Conservation (phyloP, 352 stramenopile species). For the Lagenidium giganteum region DNA sequence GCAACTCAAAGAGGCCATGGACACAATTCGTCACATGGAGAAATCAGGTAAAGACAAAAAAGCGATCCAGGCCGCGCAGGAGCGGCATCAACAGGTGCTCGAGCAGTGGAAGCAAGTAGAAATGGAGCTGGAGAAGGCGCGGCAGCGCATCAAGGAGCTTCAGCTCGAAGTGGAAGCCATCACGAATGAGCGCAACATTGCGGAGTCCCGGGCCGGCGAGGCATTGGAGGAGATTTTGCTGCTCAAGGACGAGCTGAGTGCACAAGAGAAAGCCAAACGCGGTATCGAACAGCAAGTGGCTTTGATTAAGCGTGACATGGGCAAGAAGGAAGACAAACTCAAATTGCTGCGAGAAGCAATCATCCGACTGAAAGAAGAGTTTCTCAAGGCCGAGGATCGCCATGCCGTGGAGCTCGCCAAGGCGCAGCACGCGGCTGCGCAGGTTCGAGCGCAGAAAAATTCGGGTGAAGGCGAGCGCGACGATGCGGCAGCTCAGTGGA, state of each 20-base stretch:
- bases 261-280: constrained; percentile 29
- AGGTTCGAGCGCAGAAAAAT: constrained; percentile 23
- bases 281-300: constrained; percentile 42
- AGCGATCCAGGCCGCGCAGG: constrained; percentile 51
- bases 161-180: constrained; percentile 48
- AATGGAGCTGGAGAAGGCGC: constrained; percentile 37
- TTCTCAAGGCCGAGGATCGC: constrained; percentile 78
- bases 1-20: constrained; percentile 64
- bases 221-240: constrained; percentile 79
- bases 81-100: constrained; percentile 57
- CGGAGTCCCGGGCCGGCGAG: constrained; percentile 75
- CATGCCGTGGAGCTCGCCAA: constrained; percentile 69
- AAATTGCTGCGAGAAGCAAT: constrained; percentile 70
- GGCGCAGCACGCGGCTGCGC: constrained; percentile 36
- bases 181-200: constrained; percentile 57
- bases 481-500: constrained; percentile 28
- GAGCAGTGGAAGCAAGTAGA: constrained; percentile 76
- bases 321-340: constrained; percentile 59
- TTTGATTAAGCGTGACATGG: constrained; percentile 32
- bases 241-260: constrained; percentile 32
- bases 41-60: constrained; percentile 46
- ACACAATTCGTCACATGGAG: constrained; percentile 61
- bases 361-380: constrained; percentile 86
- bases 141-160: constrained; percentile 49
- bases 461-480: constrained; percentile 35